A percentile compares a stretch with the other conserved stretches of the same genome.
These are phyloP conservation scores for Colletotrichum sp. DNA, from an alignment of 2,329 filamentous ascomycete species.

Conservation along the genomic window DNA sequence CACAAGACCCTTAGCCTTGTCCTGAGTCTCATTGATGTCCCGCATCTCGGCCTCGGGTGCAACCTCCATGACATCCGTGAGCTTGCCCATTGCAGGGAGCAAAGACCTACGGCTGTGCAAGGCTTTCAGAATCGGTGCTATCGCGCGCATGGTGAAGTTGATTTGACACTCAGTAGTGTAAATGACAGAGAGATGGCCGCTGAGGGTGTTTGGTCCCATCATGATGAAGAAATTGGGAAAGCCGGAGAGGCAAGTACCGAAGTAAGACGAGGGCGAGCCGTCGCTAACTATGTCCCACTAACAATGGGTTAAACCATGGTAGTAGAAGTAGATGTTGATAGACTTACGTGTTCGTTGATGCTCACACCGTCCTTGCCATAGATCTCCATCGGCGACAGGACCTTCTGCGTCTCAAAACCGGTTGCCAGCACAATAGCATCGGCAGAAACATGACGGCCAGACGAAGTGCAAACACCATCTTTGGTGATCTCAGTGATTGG, in stretches of 20 bases:
- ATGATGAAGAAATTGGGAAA: neutral
- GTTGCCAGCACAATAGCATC: neutral
- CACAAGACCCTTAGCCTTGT: conserved; percentile 40
- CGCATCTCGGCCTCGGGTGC: neutral
- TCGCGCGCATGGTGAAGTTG: neutral
- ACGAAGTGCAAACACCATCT: conserved; percentile 21
- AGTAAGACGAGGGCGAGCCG: neutral
- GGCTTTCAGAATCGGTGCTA: neutral
- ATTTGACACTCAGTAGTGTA: neutral
- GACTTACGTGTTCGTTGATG: neutral
- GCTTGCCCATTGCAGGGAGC: neutral
- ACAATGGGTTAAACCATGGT: neutral
- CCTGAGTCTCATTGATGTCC: neutral
- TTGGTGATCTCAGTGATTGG: conserved; percentile 25
- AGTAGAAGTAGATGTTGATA: neutral
- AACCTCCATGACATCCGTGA: neutral
- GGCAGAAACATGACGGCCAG: neutral
- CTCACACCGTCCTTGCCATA: neutral
- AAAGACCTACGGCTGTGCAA: neutral
- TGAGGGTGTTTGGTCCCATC: neutral
- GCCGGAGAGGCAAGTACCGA: neutral
- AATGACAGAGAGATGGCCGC: neutral
- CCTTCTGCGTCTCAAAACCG: neutral
- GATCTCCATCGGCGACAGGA: neutral
- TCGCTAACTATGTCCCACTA: neutral